phyloP scores from a whole-genome alignment of 805 yeast genomes.

The Cyberlindnera suaveolens region DNA sequence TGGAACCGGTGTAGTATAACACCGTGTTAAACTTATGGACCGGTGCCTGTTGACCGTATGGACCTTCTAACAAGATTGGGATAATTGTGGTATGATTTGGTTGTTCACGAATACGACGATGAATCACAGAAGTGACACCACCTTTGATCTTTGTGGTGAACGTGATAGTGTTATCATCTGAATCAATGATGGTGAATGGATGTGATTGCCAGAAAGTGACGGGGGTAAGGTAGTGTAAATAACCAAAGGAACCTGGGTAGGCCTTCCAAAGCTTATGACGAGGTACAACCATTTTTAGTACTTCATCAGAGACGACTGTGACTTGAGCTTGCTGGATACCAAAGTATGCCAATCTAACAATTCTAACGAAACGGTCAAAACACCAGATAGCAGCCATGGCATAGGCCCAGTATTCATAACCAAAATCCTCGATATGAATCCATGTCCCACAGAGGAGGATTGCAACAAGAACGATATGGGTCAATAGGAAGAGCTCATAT shows the following conservation, averaged over 20 bases:
- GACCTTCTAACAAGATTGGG: constrained; percentile 53
- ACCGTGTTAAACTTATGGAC: constrained; percentile 33
- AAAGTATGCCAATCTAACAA: constrained; percentile 17
- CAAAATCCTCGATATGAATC: constrained; percentile 47
- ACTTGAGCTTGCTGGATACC: constrained; percentile 22
- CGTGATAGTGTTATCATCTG: constrained; percentile 32
- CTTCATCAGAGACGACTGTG: constrained; percentile 32
- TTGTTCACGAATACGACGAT: constrained; percentile 22
- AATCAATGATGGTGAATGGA: constrained; percentile 58
- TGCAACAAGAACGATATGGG: constrained; percentile 52
- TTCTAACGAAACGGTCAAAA: constrained; percentile 44
- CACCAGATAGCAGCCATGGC: constrained; percentile 37
- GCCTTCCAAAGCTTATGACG: constrained; percentile 43
- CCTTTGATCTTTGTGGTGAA: constrained; percentile 47
- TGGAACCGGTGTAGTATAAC: constrained; percentile 44
- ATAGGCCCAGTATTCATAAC: constrained; percentile 41
- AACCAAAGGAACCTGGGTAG: constrained; percentile 53
- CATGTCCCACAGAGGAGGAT: constrained; percentile 48
- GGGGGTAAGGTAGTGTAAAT: constrained; percentile 47
- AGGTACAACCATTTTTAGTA: constrained; percentile 33
- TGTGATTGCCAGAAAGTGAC: constrained; percentile 62
- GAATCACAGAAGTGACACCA: constrained; percentile 37
- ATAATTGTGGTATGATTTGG: constrained; percentile 19
- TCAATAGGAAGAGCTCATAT: constrained; percentile 55
- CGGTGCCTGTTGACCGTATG: constrained; percentile 43